Evolutionary conservation across 108 stramenopile species (phyloP).

Genomic region (Cyclotella sp.): DNA sequence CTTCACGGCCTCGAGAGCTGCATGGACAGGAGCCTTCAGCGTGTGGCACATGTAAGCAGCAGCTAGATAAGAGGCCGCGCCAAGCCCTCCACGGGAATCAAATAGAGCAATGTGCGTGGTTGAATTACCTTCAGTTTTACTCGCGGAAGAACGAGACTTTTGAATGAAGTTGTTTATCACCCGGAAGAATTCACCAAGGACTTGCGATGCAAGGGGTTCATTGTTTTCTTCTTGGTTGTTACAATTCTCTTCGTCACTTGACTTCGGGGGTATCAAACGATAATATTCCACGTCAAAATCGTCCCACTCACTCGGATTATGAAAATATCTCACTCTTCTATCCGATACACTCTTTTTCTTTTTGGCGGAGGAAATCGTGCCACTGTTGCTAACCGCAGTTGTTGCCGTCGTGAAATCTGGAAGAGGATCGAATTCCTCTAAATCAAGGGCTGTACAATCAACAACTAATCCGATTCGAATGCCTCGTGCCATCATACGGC

Average conservation of each 20-base stretch:
- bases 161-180: slow-evolving; percentile 38
- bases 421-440: slow-evolving; percentile 53
- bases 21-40: slow-evolving; percentile 52
- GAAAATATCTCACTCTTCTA: slow-evolving; percentile 55
- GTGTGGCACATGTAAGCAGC: slow-evolving; percentile 51
- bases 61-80: slow-evolving; percentile 51
- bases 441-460: slow-evolving; percentile 58
- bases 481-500: slow-evolving; percentile 50
- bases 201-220: slow-evolving; percentile 25
- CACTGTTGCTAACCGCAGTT: neutral
- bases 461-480: slow-evolving; percentile 50
- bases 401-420: neutral
- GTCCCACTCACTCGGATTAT: slow-evolving; percentile 59
- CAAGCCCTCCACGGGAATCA: slow-evolving; percentile 55
- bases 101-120: slow-evolving; percentile 51
- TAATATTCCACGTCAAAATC: slow-evolving; percentile 60
- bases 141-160: slow-evolving; percentile 14
- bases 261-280: slow-evolving; percentile 38
- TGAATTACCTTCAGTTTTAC: slow-evolving; percentile 8
- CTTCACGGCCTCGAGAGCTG: slow-evolving; percentile 41
- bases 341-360: slow-evolving; percentile 17
- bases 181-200: slow-evolving; percentile 34
- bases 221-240: slow-evolving; percentile 7
- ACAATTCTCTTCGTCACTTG: neutral
- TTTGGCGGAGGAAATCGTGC: neutral